Evolutionary conservation across 2,329 filamentous ascomycete species (phyloP), one percentile per base, ranked within the genome.

Genomic region (Ophiosphaerella korrae): DNA sequence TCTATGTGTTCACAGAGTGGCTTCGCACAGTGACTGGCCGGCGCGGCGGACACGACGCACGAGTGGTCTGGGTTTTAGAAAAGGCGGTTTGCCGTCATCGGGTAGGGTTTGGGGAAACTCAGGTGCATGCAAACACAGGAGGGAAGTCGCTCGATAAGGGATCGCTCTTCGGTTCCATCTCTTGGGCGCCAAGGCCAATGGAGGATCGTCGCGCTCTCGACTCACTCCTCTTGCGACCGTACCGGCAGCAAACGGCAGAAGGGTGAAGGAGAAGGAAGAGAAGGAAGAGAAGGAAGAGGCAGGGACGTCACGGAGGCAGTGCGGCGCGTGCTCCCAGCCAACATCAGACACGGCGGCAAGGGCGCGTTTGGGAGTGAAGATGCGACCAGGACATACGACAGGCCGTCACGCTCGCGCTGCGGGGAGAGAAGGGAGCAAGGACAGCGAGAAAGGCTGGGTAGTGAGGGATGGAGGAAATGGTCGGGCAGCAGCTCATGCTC

Each of bases 81-180:
- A 21, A 21, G 18, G 40, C 18, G 40, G 29, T 29, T 44, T 26
- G 57, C 41, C 33, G 18, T 39, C 16, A 42, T 31, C 31, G 21
- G 18, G 14, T 5, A 21, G 9, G 4, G 46, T 51, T 39, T 35
- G 12, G 48, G 13, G 41, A 45, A 33, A 36, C 26, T 55, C 38
- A 46, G 34, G 42, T 34, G 36, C 45, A 42, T 50, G 60, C 52
- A 53, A 66, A 71, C 13, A 65, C 43, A 7, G 68, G 68, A 39
- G 69, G 66, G 40, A 66, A 72, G 55, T 72, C 70, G 63, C 67
- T 72, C 57, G 67, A 62, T 43, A 71, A 66, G 63, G 70, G 67
- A 41, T 71, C 68, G 48, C 44, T 42, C 51, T 70, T 67, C 26
- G 66, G 71, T 56, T 70, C 71, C 71, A 73, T 73, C 44, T 60